Evolutionary conservation across 805 yeast species (phyloP).

Genomic region (Candida railenensis): DNA sequence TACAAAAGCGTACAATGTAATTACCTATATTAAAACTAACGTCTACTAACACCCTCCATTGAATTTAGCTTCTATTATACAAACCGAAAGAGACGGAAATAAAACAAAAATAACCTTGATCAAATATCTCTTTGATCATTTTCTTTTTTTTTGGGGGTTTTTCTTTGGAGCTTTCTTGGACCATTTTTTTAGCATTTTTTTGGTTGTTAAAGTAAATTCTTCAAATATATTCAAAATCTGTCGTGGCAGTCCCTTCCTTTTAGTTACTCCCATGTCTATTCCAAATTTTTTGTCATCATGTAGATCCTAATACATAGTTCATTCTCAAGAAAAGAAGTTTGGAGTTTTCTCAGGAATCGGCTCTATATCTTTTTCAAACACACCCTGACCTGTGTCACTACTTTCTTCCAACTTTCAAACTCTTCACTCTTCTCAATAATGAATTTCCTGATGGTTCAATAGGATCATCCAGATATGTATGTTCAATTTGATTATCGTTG

Average conservation of each 20-base stretch:
- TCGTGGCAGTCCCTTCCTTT: not conserved
- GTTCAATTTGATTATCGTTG: slow-evolving; percentile 17
- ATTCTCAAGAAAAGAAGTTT: too few relatives aligned
- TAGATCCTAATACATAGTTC: too few relatives aligned
- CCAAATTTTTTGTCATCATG: not conserved
- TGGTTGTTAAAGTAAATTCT: too few relatives aligned
- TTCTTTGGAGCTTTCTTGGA: not conserved
- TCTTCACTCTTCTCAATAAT: slow-evolving; percentile 80
- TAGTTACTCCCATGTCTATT: not conserved
- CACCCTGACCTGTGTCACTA: too few relatives aligned
- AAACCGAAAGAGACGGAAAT: not conserved
- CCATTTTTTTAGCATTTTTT: too few relatives aligned
- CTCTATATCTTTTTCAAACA: too few relatives aligned
- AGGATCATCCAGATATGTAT: slow-evolving; percentile 10
- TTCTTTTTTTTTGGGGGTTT: not conserved
- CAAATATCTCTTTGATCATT: not conserved
- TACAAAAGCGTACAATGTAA: not conserved
- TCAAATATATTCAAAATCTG: too few relatives aligned
- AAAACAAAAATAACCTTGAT: not conserved
- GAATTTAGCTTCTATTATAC: not conserved
- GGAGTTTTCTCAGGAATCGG: too few relatives aligned
- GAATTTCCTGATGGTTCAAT: slow-evolving; percentile 45
- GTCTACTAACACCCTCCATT: not conserved
- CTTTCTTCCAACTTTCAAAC: slow-evolving; percentile 74
- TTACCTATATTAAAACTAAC: not conserved